Conservation (phyloP, 805 yeast genomes). For the Suhomyces tanzawaensis region DNA sequence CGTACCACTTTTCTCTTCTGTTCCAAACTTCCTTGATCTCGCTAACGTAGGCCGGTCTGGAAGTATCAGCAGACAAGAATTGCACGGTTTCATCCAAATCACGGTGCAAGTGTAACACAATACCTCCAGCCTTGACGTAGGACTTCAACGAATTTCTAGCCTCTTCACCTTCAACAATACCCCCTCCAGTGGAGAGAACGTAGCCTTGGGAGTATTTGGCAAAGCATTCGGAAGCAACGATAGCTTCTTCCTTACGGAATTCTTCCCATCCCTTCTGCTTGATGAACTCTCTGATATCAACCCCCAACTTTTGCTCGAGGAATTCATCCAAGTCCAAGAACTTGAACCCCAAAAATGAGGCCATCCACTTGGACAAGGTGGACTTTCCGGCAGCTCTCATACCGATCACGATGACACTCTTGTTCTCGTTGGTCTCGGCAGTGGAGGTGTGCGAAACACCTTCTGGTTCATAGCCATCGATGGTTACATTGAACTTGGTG, state of each 20-base stretch:
- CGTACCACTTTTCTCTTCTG: slow-evolving; percentile 76
- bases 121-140: slow-evolving; percentile 58
- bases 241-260: slow-evolving; percentile 69
- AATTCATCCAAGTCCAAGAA: slow-evolving; percentile 74
- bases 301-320: slow-evolving; percentile 54
- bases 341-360: slow-evolving; percentile 62
- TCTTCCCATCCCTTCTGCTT: slow-evolving; percentile 79
- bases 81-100: slow-evolving; percentile 75
- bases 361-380: slow-evolving; percentile 77
- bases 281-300: slow-evolving; percentile 59
- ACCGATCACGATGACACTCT: slow-evolving; percentile 79
- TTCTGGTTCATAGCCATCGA: slow-evolving; percentile 71
- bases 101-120: slow-evolving; percentile 89
- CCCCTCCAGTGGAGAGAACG: slow-evolving; percentile 95
- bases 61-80: slow-evolving; percentile 71
- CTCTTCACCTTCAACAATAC: slow-evolving; percentile 76
- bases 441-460: slow-evolving; percentile 12
- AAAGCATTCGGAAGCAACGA: slow-evolving; percentile 52
- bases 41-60: slow-evolving; percentile 83
- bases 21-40: slow-evolving; percentile 83
- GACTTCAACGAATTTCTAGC: slow-evolving; percentile 63
- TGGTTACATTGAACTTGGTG: slow-evolving; percentile 56
- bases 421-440: slow-evolving; percentile 37
- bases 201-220: slow-evolving; percentile 43
- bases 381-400: slow-evolving; percentile 99